A percentile compares a stretch with the other conserved stretches of the same genome.
phyloP scores from a whole-genome alignment of 305 asterid genomes.

The Fraxinus angustifolia region DNA sequence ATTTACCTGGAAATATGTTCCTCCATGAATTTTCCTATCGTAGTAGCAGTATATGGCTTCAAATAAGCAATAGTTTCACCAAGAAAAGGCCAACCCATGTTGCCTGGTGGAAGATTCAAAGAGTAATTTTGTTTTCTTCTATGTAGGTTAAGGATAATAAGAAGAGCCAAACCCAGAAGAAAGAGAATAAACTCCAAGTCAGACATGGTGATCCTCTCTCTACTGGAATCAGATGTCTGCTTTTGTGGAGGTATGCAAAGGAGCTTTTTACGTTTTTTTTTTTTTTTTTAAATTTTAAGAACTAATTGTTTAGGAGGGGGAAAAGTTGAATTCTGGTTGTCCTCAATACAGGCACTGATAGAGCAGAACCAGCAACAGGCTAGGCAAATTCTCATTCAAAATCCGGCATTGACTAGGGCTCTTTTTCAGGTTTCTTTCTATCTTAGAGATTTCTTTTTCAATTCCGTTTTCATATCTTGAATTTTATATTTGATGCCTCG shows the following conservation, averaged over 20 bases:
- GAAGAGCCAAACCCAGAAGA: constrained; percentile 37
- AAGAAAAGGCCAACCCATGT: constrained; percentile 89
- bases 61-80: constrained; percentile 78
- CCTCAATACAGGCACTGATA: constrained; percentile 53
- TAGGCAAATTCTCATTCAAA: constrained; percentile 78
- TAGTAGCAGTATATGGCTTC: constrained; percentile 69
- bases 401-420: constrained; percentile 75
- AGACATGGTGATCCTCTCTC: constrained; percentile 34
- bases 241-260: constrained; percentile 8
- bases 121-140: constrained; percentile 33
- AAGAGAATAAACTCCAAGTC: constrained; percentile 45
- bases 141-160: constrained; percentile 29
- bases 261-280: not conserved
- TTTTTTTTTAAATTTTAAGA: not conserved
- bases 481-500: constrained; percentile 2
- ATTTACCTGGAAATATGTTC: constrained; percentile 70
- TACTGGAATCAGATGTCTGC: constrained; percentile 7
- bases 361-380: constrained; percentile 92
- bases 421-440: constrained; percentile 69
- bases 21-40: constrained; percentile 77
- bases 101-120: constrained; percentile 81
- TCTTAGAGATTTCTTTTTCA: constrained; percentile 15
- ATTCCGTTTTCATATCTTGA: not conserved
- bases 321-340: constrained; percentile 16
- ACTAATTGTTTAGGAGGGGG: not conserved